A percentile compares a stretch with the other conserved stretches of the same genome.
These are phyloP conservation scores for Mycena olivaceomarginata DNA, from an alignment of 768 basidiomycete genomes.

Conservation along the genomic window DNA sequence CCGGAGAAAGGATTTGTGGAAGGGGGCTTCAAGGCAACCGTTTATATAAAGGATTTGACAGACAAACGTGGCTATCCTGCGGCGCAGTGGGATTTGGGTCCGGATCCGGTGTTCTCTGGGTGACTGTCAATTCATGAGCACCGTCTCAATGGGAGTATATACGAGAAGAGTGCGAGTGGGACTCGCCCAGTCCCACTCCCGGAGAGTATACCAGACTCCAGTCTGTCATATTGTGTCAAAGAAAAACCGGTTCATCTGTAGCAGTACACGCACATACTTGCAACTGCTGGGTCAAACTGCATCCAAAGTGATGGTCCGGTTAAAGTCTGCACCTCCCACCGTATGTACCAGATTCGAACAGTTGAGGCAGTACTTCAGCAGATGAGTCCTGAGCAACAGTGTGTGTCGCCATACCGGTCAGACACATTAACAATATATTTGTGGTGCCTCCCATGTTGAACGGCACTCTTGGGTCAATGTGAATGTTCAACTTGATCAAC, in stretches of 20 bases:
- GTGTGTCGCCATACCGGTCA: slow-evolving; percentile 5
- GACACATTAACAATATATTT: slow-evolving; percentile 16
- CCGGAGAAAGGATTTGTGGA: too few relatives aligned
- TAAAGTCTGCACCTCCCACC: background rate
- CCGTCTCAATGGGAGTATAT: too few relatives aligned
- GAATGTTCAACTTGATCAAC: background rate
- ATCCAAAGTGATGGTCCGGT: background rate
- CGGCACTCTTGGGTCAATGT: slow-evolving; percentile 19
- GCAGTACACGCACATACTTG: slow-evolving; percentile 15
- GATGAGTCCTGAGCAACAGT: too few relatives aligned
- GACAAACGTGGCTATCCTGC: too few relatives aligned
- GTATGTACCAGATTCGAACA: slow-evolving; percentile 30
- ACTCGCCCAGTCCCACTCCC: too few relatives aligned
- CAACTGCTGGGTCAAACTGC: slow-evolving; percentile 10
- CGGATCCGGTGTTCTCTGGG: too few relatives aligned
- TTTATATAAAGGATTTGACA: too few relatives aligned
- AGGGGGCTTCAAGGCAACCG: too few relatives aligned
- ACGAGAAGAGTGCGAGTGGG: too few relatives aligned
- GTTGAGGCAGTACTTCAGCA: background rate
- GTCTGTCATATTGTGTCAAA: slow-evolving; percentile 7
- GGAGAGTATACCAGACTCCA: slow-evolving; percentile 25
- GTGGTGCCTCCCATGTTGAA: slow-evolving; percentile 16
- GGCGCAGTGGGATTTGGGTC: too few relatives aligned
- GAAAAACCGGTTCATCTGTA: background rate
- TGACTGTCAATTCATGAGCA: too few relatives aligned